These are phyloP conservation scores for Ogataea corticis DNA, from an alignment of 805 yeast species.

Conservation along the genomic window DNA sequence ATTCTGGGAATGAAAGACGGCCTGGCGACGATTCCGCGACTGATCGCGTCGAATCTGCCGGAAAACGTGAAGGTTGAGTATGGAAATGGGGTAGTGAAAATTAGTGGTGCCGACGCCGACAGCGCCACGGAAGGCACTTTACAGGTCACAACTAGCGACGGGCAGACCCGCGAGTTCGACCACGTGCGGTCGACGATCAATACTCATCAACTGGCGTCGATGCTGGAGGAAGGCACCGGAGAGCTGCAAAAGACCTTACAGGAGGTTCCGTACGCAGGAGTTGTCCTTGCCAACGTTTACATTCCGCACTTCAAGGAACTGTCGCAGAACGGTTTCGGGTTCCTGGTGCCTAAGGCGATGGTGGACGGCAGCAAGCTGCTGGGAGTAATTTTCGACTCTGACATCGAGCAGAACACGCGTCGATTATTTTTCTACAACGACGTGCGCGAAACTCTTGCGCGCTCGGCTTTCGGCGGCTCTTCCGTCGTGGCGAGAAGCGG, in stretches of 20 bases:
- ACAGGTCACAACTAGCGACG: slow-evolving; percentile 1
- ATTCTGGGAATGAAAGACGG: slow-evolving; percentile 60
- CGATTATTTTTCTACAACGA: slow-evolving; percentile 24
- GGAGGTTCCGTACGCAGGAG: slow-evolving; percentile 41
- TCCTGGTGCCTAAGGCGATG: slow-evolving; percentile 65
- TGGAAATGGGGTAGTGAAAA: slow-evolving; percentile 27
- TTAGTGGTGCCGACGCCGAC: slow-evolving; percentile 20
- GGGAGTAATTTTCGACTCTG: slow-evolving; percentile 91
- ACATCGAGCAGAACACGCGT: slow-evolving; percentile 59
- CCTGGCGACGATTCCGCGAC: slow-evolving; percentile 50
- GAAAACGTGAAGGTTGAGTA: slow-evolving; percentile 44
- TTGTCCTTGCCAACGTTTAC: slow-evolving; percentile 71
- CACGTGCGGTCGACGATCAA: slow-evolving; percentile 63
- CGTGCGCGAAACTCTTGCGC: slow-evolving; percentile 14
- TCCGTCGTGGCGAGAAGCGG: too few relatives aligned
- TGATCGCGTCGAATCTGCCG: slow-evolving; percentile 40
- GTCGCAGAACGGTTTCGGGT: slow-evolving; percentile 74
- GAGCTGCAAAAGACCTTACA: slow-evolving; percentile 18
- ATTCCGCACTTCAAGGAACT: slow-evolving; percentile 46
- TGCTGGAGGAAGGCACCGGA: slow-evolving; percentile 24
- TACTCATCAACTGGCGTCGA: slow-evolving; percentile 39
- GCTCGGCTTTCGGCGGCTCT: slow-evolving; percentile 1
- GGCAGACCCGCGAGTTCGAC: slow-evolving; percentile 37
- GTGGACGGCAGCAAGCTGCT: slow-evolving; percentile 53
- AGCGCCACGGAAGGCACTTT: background rate